These are phyloP conservation scores for Tylopilus rubrobrunneus DNA, from an alignment of 768 basidiomycete genomes.

Conservation along the genomic window DNA sequence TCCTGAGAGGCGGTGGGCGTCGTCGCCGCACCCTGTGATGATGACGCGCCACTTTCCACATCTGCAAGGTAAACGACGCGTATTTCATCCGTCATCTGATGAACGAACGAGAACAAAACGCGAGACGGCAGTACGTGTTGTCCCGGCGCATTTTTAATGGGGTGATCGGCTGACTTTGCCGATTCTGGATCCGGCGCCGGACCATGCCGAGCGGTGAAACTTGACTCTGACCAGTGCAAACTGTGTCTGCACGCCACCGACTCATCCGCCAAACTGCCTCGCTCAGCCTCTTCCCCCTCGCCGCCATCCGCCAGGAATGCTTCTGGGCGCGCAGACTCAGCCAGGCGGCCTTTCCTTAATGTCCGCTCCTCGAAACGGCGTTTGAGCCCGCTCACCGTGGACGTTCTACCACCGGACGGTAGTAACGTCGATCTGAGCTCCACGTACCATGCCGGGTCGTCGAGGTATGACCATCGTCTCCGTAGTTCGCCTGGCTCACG, in stretches of 20 bases:
- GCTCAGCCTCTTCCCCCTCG: conserved; percentile 75
- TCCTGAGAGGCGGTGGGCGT: conserved; percentile 26
- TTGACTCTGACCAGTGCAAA: neutral
- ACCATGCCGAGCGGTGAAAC: neutral
- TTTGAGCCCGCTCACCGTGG: conserved; percentile 22
- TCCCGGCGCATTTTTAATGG: conserved; percentile 1
- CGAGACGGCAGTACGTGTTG: conserved; percentile 7
- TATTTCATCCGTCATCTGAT: conserved; percentile 23
- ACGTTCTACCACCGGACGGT: conserved; percentile 19
- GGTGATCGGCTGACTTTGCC: neutral
- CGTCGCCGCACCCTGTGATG: conserved; percentile 8
- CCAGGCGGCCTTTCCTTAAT: conserved; percentile 36
- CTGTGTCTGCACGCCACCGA: neutral
- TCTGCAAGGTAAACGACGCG: conserved; percentile 45
- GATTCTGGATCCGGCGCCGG: conserved; percentile 10
- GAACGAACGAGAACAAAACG: conserved; percentile 11
- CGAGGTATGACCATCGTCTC: conserved; percentile 48
- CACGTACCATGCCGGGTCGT: conserved; percentile 83
- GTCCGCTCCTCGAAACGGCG: conserved; percentile 26
- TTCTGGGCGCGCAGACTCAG: conserved; percentile 46
- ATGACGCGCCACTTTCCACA: conserved; percentile 28
- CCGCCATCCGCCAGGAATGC: conserved; percentile 57
- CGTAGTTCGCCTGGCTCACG: conserved; percentile 16
- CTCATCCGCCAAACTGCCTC: conserved; percentile 59
- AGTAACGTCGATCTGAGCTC: conserved; percentile 70